phyloP scores from a whole-genome alignment of 2,329 filamentous ascomycete genomes.

The Epichloe uncinata region DNA sequence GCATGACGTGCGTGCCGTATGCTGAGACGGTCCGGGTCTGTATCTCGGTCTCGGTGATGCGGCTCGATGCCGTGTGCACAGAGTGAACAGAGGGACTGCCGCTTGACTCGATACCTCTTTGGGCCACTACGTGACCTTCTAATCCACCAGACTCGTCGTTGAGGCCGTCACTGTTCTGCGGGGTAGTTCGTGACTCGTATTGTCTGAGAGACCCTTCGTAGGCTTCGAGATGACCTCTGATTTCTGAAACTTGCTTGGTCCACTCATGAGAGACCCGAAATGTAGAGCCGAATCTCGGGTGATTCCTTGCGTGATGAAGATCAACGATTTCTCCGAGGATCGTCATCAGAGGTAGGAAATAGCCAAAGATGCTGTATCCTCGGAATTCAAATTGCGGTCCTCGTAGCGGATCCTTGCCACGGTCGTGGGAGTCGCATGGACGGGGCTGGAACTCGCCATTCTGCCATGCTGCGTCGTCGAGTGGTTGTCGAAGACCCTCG shows the following conservation, averaged over 20 bases:
- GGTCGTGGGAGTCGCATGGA: background rate
- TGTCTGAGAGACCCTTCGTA: conserved; percentile 69
- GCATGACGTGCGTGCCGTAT: conserved; percentile 88
- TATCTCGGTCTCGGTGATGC: conserved; percentile 65
- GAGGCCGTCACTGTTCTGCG: conserved; percentile 25
- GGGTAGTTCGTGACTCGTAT: conserved; percentile 41
- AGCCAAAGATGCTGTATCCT: conserved; percentile 81
- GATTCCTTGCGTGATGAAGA: conserved; percentile 76
- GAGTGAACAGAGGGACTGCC: conserved; percentile 60
- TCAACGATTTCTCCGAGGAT: conserved; percentile 87
- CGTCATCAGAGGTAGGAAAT: conserved; percentile 84
- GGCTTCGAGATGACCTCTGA: conserved; percentile 62
- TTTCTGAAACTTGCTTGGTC: conserved; percentile 67
- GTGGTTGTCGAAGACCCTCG: conserved; percentile 66
- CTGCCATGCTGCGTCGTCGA: conserved; percentile 81
- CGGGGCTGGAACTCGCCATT: conserved; percentile 53
- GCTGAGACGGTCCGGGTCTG: conserved; percentile 79
- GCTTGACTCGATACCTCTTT: background rate
- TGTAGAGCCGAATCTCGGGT: conserved; percentile 67
- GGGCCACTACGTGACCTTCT: background rate
- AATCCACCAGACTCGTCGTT: conserved; percentile 14
- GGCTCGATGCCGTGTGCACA: conserved; percentile 42
- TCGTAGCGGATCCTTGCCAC: background rate
- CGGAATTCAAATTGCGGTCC: conserved; percentile 74
- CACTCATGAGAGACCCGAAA: conserved; percentile 64